A percentile compares a stretch with the other conserved stretches of the same genome.
Conservation (phyloP, 768 basidiomycete genomes). For the Calocybe indica region DNA sequence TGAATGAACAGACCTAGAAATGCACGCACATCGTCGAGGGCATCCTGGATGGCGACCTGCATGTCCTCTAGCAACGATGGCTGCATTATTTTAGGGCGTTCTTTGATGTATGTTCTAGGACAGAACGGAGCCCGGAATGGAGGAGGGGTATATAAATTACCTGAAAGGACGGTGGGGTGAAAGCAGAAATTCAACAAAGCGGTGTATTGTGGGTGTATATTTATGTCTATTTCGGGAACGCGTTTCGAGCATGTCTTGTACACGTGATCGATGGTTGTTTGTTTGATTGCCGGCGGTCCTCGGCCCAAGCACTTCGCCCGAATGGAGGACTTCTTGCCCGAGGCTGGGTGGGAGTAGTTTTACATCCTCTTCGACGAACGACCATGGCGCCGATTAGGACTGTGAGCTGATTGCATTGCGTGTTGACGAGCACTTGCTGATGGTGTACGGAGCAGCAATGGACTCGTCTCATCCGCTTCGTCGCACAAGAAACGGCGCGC, state of each 20-base stretch:
- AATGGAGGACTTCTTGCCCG: too few species aligned
- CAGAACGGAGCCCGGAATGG: too few species aligned
- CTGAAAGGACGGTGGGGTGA: not conserved
- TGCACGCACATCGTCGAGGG: constrained; percentile 61
- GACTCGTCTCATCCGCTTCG: constrained; percentile 79
- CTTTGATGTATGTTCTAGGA: too few species aligned
- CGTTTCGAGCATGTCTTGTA: not conserved
- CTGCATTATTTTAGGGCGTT: too few species aligned
- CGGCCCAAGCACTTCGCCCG: too few species aligned
- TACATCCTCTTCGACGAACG: too few species aligned
- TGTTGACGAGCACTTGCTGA: not conserved
- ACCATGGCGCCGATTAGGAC: constrained; percentile 55
- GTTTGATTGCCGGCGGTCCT: not conserved
- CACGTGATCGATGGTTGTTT: constrained; percentile 11
- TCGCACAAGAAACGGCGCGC: constrained; percentile 66
- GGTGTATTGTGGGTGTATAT: constrained; percentile 16
- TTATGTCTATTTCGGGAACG: constrained; percentile 16
- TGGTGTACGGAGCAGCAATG: constrained; percentile 42
- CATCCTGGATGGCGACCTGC: constrained; percentile 46
- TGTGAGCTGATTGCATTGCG: constrained; percentile 25
- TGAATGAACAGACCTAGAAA: not conserved
- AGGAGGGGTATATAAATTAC: too few species aligned
- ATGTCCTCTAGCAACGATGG: constrained; percentile 19
- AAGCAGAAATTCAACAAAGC: constrained; percentile 10
- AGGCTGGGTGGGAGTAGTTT: too few species aligned